Conservation (phyloP, 441 rosid genomes). For the Geranium incanum region DNA sequence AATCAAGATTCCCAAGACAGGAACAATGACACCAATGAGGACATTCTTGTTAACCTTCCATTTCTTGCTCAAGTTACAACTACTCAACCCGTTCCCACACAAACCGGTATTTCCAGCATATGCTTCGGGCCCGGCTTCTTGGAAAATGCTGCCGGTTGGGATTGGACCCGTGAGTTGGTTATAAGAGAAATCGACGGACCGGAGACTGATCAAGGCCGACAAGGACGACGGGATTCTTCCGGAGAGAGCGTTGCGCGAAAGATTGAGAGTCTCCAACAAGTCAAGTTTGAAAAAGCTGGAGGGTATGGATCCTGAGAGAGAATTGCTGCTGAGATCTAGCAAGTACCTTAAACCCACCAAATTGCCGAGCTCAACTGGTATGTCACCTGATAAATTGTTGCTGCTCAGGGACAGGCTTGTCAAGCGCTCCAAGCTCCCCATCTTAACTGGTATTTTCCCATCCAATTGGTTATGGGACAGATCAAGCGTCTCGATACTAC, state of each 20-base stretch:
- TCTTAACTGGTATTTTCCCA: slow-evolving; percentile 34
- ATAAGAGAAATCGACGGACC: slow-evolving; percentile 46
- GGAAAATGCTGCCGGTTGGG: slow-evolving; percentile 37
- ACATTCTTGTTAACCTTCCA: slow-evolving; percentile 25
- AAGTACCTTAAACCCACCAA: slow-evolving; percentile 31
- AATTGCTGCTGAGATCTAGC: slow-evolving; percentile 60
- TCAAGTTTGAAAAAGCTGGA: slow-evolving; percentile 34
- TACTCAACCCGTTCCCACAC: slow-evolving; percentile 49
- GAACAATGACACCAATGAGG: slow-evolving; percentile 37
- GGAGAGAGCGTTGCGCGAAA: slow-evolving; percentile 48
- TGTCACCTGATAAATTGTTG: slow-evolving; percentile 43
- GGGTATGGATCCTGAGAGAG: slow-evolving; percentile 44
- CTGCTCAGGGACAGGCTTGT: slow-evolving; percentile 43
- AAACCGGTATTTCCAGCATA: slow-evolving; percentile 47
- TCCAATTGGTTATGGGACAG: slow-evolving; percentile 37
- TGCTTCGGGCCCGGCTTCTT: slow-evolving; percentile 31
- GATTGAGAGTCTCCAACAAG: slow-evolving; percentile 38
- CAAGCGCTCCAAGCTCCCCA: slow-evolving; percentile 33
- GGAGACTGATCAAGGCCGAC: slow-evolving; percentile 41
- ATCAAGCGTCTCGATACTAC: slow-evolving; percentile 36
- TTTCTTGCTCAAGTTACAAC: slow-evolving; percentile 28
- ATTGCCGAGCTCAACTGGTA: slow-evolving; percentile 41
- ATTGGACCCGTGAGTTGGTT: slow-evolving; percentile 44
- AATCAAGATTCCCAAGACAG: slow-evolving; percentile 28
- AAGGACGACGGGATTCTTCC: slow-evolving; percentile 46